Evolutionary conservation across 2,329 filamentous ascomycete species (phyloP).

Genomic region (Cryphonectria radicalis): DNA sequence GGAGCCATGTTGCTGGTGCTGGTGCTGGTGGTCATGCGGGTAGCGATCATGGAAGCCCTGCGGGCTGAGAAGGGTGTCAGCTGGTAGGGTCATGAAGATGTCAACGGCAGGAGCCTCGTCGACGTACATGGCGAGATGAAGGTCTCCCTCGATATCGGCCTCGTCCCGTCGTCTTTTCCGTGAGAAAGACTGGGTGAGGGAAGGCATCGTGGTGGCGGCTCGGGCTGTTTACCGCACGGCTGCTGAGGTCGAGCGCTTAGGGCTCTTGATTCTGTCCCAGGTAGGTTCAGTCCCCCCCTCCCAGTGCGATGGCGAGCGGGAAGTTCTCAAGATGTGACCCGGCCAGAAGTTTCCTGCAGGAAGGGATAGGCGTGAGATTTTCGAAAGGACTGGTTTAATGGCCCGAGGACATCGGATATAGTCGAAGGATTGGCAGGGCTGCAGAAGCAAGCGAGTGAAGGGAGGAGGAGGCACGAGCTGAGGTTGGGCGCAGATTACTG

Average conservation of each 20-base stretch:
- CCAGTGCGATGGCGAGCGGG: neutral
- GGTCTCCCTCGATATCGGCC: constrained; percentile 20
- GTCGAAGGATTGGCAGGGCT: neutral
- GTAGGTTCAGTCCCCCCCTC: neutral
- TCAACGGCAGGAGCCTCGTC: neutral
- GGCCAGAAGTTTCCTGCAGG: neutral
- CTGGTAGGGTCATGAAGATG: constrained; percentile 6
- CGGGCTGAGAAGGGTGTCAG: constrained; percentile 27
- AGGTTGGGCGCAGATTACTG: neutral
- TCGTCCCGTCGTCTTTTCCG: constrained; percentile 29
- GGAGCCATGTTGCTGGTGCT: constrained; percentile 23
- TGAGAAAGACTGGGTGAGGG: constrained; percentile 22
- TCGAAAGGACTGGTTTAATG: neutral
- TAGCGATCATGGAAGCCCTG: constrained; percentile 19
- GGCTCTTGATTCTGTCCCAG: neutral
- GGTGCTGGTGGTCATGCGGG: constrained; percentile 21
- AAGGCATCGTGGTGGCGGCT: constrained; percentile 22
- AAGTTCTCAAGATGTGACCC: neutral
- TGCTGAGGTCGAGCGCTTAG: neutral
- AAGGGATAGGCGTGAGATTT: neutral
- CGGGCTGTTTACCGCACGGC: constrained; percentile 1
- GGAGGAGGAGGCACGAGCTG: neutral
- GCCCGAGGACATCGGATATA: neutral
- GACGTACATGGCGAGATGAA: constrained; percentile 27
- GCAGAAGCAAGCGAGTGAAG: neutral